Evolutionary conservation across 2,329 filamentous ascomycete species (phyloP).

Genomic region (Pseudogymnoascus sp.): DNA sequence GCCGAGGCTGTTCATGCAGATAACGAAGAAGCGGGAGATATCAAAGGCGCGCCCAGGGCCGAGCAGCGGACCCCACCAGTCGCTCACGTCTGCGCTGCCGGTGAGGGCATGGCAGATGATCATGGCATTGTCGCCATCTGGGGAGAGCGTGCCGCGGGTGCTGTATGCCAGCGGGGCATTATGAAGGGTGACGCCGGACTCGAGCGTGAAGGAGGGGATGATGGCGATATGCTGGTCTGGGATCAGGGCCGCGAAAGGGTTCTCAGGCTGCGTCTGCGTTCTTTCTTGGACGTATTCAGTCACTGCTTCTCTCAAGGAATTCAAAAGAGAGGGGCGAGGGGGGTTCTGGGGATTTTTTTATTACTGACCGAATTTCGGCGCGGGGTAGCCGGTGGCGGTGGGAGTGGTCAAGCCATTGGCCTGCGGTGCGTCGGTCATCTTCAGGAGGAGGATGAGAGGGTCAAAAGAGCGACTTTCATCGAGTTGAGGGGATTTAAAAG

Average conservation of each 20-base stretch:
- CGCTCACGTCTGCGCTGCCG: slow-evolving; percentile 73
- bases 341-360: background rate
- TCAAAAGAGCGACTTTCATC: background rate
- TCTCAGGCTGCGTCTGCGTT: slow-evolving; percentile 69
- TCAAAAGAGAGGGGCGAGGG: slow-evolving; percentile 12
- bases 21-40: slow-evolving; percentile 72
- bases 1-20: slow-evolving; percentile 79
- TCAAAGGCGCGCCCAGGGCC: slow-evolving; percentile 75
- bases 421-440: background rate
- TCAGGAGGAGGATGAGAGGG: slow-evolving; percentile 1
- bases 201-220: slow-evolving; percentile 82
- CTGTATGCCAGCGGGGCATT: slow-evolving; percentile 69
- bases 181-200: slow-evolving; percentile 75
- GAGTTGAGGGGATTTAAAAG: background rate
- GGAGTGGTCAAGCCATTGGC: background rate
- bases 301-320: slow-evolving; percentile 34
- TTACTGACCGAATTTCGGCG: slow-evolving; percentile 24
- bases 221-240: slow-evolving; percentile 81
- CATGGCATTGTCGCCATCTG: slow-evolving; percentile 58
- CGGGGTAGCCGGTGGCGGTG: background rate
- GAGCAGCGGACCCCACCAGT: slow-evolving; percentile 82
- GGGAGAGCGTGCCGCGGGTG: slow-evolving; percentile 53
- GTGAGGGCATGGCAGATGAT: slow-evolving; percentile 78
- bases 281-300: slow-evolving; percentile 55
- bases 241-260: slow-evolving; percentile 80